Percentiles rank a stretch among this genome's conserved stretches.
These are phyloP conservation scores for Colletotrichum caudatum DNA, from an alignment of 2,329 filamentous ascomycete genomes.

Conservation along the genomic window DNA sequence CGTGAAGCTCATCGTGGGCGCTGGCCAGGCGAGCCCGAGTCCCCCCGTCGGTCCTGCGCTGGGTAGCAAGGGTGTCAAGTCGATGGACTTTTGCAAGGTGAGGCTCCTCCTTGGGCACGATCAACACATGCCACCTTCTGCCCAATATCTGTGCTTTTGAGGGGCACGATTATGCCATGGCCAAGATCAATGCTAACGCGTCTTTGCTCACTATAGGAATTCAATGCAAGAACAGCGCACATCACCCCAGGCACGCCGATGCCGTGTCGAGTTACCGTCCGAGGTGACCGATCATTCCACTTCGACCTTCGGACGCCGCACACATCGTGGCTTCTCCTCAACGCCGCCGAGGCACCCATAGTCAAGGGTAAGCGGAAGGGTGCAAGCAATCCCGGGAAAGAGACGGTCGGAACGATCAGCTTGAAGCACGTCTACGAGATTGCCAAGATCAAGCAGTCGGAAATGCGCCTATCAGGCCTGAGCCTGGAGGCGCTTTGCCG, in stretches of 20 bases:
- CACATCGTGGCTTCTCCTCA: conserved; percentile 90
- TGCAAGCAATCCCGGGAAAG: conserved; percentile 78
- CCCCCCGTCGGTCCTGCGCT: conserved; percentile 96
- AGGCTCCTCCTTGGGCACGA: conserved; percentile 40
- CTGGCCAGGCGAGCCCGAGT: conserved; percentile 93
- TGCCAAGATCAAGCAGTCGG: conserved; percentile 91
- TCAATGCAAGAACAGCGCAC: conserved; percentile 93
- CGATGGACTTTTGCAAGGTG: conserved; percentile 99
- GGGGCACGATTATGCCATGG: conserved; percentile 31
- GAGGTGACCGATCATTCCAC: conserved; percentile 90
- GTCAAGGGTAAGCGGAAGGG: conserved; percentile 83
- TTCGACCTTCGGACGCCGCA: conserved; percentile 95
- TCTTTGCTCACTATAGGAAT: conserved; percentile 73
- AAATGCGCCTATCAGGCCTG: conserved; percentile 79
- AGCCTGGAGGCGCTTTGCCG: conserved; percentile 78
- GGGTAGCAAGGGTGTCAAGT: conserved; percentile 97
- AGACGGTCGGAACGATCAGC: conserved; percentile 85
- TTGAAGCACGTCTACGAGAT: conserved; percentile 98
- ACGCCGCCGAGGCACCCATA: conserved; percentile 79
- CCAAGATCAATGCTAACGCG: conserved; percentile 37
- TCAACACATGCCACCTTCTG: conserved; percentile 36
- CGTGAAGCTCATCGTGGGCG: conserved; percentile 97
- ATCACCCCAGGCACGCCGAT: conserved; percentile 86
- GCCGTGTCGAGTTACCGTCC: conserved; percentile 90
- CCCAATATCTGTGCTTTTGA: conserved; percentile 32